Percentiles rank a stretch among this genome's conserved stretches.
These are phyloP conservation scores for Jamesozyma gamospora DNA, from an alignment of 805 yeast genomes.

Conservation along the genomic window DNA sequence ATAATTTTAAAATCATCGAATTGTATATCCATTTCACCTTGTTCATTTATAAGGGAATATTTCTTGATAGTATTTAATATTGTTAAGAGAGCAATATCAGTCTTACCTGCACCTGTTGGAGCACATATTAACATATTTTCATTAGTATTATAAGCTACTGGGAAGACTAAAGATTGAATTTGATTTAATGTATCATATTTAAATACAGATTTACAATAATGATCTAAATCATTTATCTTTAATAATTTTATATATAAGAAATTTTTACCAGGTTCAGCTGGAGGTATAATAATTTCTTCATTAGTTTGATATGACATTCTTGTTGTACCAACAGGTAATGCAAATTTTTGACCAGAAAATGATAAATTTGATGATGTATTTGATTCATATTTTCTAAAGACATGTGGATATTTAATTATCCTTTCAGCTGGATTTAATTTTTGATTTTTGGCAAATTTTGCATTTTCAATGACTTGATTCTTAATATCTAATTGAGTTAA, in stretches of 20 bases:
- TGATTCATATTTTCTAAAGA: conserved; percentile 59
- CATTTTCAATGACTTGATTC: conserved; percentile 42
- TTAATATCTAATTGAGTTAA: conserved; percentile 48
- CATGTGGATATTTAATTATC: conserved; percentile 70
- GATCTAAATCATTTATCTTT: conserved; percentile 55
- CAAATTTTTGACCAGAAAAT: conserved; percentile 68
- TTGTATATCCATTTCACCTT: conserved; percentile 52
- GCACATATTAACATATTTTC: conserved; percentile 96
- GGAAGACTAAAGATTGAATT: conserved; percentile 84
- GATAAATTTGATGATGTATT: conserved; percentile 51
- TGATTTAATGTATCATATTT: conserved; percentile 69
- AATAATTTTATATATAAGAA: conserved; percentile 39
- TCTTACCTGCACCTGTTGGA: conserved; percentile 97
- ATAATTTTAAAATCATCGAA: conserved; percentile 83
- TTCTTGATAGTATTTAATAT: conserved; percentile 73
- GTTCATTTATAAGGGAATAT: conserved; percentile 44
- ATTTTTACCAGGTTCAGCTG: conserved; percentile 46
- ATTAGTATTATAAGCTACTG: conserved; percentile 85
- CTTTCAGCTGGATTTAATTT: conserved; percentile 37
- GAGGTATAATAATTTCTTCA: conserved; percentile 82
- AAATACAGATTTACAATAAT: conserved; percentile 75
- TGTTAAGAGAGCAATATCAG: conserved; percentile 81
- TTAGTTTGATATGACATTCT: conserved; percentile 48
- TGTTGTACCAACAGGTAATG: conserved; percentile 74
- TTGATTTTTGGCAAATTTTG: conserved; percentile 39